These are phyloP conservation scores for Borealophlyctis nickersoniae DNA, from an alignment of 192 early-diverging fungal genomes.

Conservation along the genomic window DNA sequence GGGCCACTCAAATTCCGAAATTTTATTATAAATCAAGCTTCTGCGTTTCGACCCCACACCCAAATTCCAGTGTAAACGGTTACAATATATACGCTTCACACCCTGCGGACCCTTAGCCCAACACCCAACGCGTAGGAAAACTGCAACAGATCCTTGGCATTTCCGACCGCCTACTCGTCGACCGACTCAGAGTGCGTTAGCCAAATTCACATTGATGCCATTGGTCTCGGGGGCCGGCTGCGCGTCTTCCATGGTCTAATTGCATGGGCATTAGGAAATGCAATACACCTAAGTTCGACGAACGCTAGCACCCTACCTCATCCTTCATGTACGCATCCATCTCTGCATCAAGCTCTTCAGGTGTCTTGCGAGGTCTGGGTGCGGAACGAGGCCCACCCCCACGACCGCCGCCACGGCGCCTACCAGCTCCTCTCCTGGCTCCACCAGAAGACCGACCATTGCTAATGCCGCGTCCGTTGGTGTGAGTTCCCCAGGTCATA, in stretches of 20 bases:
- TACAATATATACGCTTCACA: no score
- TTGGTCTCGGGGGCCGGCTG: neutral
- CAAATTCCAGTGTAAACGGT: no score
- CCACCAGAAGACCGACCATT: neutral
- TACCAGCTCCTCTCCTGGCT: slow-evolving; percentile 1
- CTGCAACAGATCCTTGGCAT: no score
- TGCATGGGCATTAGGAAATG: neutral
- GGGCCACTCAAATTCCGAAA: no score
- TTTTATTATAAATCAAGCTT: no score
- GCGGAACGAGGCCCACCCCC: neutral
- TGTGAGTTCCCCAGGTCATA: neutral
- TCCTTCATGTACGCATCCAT: slow-evolving; percentile 52
- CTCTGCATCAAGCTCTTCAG: slow-evolving; percentile 42
- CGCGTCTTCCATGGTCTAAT: slow-evolving; percentile 15
- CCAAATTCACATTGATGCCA: slow-evolving; percentile 22
- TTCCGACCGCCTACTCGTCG: no score
- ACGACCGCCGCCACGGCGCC: slow-evolving; percentile 8
- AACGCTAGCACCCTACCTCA: slow-evolving; percentile 3
- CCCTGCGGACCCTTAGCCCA: no score
- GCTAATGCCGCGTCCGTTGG: neutral
- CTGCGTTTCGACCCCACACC: no score
- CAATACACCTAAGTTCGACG: neutral
- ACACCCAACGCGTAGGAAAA: no score
- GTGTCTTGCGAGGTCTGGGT: slow-evolving; percentile 11
- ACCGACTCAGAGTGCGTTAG: slow-evolving; percentile 23